Percentiles rank a stretch among this genome's conserved stretches.
Evolutionary conservation across 176 grass and related monocot species (phyloP).

Genomic region (Oryza rufipogon): DNA sequence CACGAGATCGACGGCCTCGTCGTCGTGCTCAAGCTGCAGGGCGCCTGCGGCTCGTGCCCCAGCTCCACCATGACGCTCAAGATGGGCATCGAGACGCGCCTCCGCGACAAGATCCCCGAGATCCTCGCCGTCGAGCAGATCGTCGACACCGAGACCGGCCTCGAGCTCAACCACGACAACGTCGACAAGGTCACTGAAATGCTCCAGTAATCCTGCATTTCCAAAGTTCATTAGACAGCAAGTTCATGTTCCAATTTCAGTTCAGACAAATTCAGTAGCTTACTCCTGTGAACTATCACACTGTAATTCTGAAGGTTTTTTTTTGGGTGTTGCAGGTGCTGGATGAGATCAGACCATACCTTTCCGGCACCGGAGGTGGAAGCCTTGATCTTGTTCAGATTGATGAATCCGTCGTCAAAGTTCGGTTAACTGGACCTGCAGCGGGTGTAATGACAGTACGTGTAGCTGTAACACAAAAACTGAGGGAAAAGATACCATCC

Average conservation of each 20-base stretch:
- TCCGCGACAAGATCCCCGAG: slow-evolving; percentile 94
- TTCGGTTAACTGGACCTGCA: slow-evolving; percentile 78
- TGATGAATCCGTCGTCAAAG: slow-evolving; percentile 64
- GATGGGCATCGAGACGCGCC: slow-evolving; percentile 94
- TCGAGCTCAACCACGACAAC: slow-evolving; percentile 81
- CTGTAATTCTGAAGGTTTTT: slow-evolving; percentile 9
- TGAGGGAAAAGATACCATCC: slow-evolving; percentile 94
- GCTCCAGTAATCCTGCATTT: background rate
- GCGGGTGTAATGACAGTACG: slow-evolving; percentile 93
- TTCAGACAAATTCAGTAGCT: background rate
- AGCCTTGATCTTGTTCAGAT: slow-evolving; percentile 77
- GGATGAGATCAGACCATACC: slow-evolving; percentile 95
- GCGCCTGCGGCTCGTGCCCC: slow-evolving; percentile 92
- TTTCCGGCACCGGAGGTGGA: slow-evolving; percentile 87
- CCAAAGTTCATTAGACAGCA: background rate
- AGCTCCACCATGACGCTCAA: slow-evolving; percentile 98
- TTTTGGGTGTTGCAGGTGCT: slow-evolving; percentile 60
- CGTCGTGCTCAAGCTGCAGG: slow-evolving; percentile 93
- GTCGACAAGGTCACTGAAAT: slow-evolving; percentile 70
- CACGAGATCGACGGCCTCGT: slow-evolving; percentile 95
- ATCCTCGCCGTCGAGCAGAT: slow-evolving; percentile 91
- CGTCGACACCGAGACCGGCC: slow-evolving; percentile 85
- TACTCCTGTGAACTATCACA: background rate
- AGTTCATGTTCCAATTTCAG: background rate
- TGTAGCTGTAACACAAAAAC: slow-evolving; percentile 86